Conservation (phyloP, 176 grass and related monocot genomes). For the Cenchrus americanus region DNA sequence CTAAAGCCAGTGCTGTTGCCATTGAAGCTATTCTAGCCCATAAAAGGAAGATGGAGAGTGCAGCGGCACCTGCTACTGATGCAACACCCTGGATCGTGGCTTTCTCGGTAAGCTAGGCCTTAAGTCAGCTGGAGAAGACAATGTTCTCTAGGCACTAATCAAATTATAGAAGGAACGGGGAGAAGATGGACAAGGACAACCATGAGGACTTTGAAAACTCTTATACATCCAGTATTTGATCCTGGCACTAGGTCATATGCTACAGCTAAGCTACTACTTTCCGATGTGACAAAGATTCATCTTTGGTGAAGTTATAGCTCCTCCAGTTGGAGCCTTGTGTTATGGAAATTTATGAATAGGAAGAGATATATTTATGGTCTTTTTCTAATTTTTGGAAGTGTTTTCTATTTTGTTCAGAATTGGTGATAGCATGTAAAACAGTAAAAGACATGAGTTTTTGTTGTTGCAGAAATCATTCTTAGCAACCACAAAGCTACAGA, state of each 20-base stretch:
- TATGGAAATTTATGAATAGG: not conserved
- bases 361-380: not conserved
- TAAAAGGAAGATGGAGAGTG: slow-evolving; percentile 59
- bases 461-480: not conserved
- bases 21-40: slow-evolving; percentile 33
- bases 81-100: slow-evolving; percentile 19
- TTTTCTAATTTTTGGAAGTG: not conserved
- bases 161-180: not conserved
- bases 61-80: slow-evolving; percentile 20
- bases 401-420: not conserved
- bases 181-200: not conserved
- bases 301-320: not conserved
- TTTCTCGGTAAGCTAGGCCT: slow-evolving; percentile 49
- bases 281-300: slow-evolving; percentile 9
- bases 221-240: not conserved
- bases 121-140: slow-evolving; percentile 28
- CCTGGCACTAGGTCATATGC: not conserved
- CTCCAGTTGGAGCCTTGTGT: not conserved
- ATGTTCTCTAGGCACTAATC: slow-evolving; percentile 15
- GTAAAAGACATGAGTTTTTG: not conserved
- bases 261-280: not conserved
- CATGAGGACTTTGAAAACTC: not conserved
- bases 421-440: not conserved
- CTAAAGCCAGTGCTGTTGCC: slow-evolving; percentile 69
- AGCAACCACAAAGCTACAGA: not conserved